These are phyloP conservation scores for Ascochyta fabae DNA, from an alignment of 2,329 filamentous ascomycete genomes.

Conservation along the genomic window DNA sequence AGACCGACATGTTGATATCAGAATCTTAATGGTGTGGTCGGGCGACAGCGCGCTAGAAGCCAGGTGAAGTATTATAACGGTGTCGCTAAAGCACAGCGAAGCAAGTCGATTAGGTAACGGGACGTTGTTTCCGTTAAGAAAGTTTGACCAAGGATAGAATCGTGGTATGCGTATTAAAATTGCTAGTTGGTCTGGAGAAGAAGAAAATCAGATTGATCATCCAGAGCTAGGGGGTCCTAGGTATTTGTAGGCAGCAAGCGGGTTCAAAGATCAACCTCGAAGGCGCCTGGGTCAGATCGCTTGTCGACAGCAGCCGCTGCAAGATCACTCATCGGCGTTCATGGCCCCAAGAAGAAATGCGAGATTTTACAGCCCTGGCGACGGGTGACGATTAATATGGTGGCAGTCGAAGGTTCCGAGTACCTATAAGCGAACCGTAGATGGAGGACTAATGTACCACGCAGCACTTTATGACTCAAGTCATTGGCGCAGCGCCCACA, in stretches of 20 bases:
- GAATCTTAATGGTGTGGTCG: neutral
- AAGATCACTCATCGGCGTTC: neutral
- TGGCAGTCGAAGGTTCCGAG: neutral
- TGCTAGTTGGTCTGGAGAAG: no score
- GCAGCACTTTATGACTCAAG: slow-evolving; percentile 2
- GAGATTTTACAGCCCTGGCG: neutral
- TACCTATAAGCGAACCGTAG: neutral
- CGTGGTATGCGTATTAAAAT: no score
- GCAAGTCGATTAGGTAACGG: neutral
- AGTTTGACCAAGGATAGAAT: neutral
- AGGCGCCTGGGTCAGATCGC: neutral
- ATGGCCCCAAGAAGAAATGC: neutral
- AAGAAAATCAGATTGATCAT: no score
- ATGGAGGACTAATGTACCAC: neutral
- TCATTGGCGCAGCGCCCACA: slow-evolving; percentile 5
- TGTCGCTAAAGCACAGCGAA: neutral
- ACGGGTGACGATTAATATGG: neutral
- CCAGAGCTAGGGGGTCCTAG: neutral
- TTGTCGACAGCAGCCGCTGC: neutral
- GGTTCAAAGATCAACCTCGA: neutral
- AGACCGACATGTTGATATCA: no score
- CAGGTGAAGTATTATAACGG: neutral
- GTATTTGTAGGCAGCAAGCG: neutral
- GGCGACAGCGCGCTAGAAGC: neutral
- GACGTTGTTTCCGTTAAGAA: neutral